These are phyloP conservation scores for Paspalum notatum DNA, from an alignment of 176 grass and related monocot species.

Conservation along the genomic window DNA sequence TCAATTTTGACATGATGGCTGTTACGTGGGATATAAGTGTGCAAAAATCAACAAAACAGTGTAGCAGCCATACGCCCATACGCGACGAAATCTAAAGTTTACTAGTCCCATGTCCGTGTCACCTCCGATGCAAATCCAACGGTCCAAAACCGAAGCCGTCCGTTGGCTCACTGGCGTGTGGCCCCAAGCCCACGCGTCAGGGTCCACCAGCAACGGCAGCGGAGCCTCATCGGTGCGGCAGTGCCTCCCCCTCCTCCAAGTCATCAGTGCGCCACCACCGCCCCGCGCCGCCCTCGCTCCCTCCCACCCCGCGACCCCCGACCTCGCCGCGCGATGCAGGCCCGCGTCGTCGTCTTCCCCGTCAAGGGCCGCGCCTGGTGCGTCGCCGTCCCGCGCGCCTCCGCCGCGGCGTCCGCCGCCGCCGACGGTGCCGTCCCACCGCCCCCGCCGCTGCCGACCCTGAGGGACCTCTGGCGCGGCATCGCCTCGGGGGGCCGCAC, in stretches of 20 bases:
- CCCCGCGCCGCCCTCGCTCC: background rate
- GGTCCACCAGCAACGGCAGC: too few relatives aligned
- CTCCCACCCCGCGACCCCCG: background rate
- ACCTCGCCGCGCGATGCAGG: slow-evolving; percentile 70
- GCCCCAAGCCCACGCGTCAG: too few relatives aligned
- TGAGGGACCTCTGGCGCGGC: slow-evolving; percentile 70
- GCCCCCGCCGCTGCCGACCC: slow-evolving; percentile 25
- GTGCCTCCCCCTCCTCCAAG: background rate
- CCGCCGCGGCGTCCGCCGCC: background rate
- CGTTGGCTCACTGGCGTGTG: too few relatives aligned
- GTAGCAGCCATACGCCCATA: too few relatives aligned
- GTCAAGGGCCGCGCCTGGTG: slow-evolving; percentile 81
- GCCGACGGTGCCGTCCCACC: slow-evolving; percentile 21
- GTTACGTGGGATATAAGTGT: too few relatives aligned
- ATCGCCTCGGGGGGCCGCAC: slow-evolving; percentile 47
- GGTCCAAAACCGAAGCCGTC: too few relatives aligned
- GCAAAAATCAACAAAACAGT: too few relatives aligned
- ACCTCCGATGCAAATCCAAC: too few relatives aligned
- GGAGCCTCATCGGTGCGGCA: too few relatives aligned
- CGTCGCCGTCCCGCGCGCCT: slow-evolving; percentile 49
- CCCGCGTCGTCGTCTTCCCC: slow-evolving; percentile 84
- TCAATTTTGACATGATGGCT: too few relatives aligned
- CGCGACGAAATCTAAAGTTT: too few relatives aligned
- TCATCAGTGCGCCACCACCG: slow-evolving; percentile 10
- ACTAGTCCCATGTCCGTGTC: too few relatives aligned